Conservation (phyloP, 2,329 filamentous ascomycete genomes). For the Myriangium duriaei region DNA sequence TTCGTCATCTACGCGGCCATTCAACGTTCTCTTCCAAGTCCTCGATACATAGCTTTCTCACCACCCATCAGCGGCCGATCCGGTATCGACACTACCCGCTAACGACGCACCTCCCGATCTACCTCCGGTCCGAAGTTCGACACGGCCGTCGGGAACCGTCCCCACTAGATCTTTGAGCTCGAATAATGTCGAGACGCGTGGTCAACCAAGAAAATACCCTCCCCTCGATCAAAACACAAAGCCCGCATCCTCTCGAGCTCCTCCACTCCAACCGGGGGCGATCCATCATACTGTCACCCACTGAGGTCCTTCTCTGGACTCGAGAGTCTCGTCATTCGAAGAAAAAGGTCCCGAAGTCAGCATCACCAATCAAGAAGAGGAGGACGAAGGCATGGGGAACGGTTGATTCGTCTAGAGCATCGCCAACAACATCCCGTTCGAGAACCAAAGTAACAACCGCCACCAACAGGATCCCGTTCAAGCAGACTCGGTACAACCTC, state of each 20-base stretch:
- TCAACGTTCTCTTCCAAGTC: too few species aligned
- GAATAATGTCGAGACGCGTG: too few species aligned
- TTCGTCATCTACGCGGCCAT: too few species aligned
- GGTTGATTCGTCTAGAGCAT: too few species aligned
- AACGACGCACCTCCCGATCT: too few species aligned
- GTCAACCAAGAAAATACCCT: not conserved
- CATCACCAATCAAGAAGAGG: not conserved
- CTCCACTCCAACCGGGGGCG: not conserved
- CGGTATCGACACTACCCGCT: not conserved
- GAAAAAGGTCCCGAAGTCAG: not conserved
- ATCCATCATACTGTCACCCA: not conserved
- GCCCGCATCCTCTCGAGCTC: conserved; percentile 1
- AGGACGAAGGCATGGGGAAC: not conserved
- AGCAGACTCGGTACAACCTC: not conserved
- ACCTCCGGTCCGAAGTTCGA: too few species aligned
- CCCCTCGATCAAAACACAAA: not conserved
- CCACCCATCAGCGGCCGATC: not conserved
- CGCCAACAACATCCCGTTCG: too few species aligned
- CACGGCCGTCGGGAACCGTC: too few species aligned
- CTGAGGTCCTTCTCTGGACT: not conserved
- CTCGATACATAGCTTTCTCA: too few species aligned
- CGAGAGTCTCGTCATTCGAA: not conserved
- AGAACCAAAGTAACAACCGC: too few species aligned
- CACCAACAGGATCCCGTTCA: too few species aligned
- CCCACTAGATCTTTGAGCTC: too few species aligned